Evolutionary conservation across 2,329 filamentous ascomycete genomes (phyloP).

Genomic region (Fusarium acutatum): DNA sequence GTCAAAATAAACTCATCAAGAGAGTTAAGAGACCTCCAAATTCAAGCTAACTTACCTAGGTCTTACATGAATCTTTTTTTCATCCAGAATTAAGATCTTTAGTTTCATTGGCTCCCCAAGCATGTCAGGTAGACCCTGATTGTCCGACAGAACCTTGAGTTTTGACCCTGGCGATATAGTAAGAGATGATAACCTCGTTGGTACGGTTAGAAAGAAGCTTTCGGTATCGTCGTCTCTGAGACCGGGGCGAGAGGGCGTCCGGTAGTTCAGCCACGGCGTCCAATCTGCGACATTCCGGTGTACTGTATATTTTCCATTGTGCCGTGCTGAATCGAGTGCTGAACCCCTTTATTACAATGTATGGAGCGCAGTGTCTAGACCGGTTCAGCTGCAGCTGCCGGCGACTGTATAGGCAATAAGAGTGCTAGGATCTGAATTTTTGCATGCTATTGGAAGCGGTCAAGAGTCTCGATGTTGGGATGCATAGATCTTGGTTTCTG

Average conservation of each 20-base stretch:
- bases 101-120: background rate
- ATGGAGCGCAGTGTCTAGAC: background rate
- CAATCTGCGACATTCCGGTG: slow-evolving; percentile 24
- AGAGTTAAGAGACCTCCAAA: background rate
- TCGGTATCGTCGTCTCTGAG: background rate
- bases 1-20: background rate
- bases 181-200: background rate
- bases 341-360: slow-evolving; percentile 1
- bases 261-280: slow-evolving; percentile 29
- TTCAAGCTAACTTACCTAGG: background rate
- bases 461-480: background rate
- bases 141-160: background rate
- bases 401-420: background rate
- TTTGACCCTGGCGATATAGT: background rate
- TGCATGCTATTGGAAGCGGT: background rate
- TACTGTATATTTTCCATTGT: background rate
- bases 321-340: background rate
- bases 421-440: background rate
- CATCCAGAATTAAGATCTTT: background rate
- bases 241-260: background rate
- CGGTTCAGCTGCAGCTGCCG: background rate
- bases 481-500: background rate
- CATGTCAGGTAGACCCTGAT: background rate
- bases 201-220: slow-evolving; percentile 15
- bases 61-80: background rate